Percentiles rank a stretch among this genome's conserved stretches.
These are phyloP conservation scores for Blastomyces silverae DNA, from an alignment of 2,329 filamentous ascomycete genomes.

Conservation along the genomic window DNA sequence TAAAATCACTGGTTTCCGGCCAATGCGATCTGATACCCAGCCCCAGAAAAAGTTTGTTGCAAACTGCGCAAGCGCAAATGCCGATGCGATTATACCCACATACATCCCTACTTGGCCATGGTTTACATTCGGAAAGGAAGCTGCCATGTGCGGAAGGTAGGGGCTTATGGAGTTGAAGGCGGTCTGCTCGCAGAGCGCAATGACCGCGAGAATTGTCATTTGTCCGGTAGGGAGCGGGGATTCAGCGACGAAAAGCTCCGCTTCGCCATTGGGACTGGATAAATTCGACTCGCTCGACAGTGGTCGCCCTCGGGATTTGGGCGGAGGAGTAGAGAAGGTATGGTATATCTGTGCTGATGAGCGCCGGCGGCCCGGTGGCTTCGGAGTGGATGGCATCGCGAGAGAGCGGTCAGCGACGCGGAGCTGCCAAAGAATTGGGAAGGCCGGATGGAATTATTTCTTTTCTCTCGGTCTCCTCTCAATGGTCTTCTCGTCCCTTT, in stretches of 20 bases:
- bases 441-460: background rate
- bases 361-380: constrained; percentile 24
- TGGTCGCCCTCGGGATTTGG: constrained; percentile 42
- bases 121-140: constrained; percentile 73
- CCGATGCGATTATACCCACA: constrained; percentile 80
- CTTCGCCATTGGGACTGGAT: constrained; percentile 30
- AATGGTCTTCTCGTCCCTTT: background rate
- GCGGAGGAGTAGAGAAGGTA: constrained; percentile 44
- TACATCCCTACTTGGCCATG: constrained; percentile 69
- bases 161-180: constrained; percentile 94
- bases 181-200: constrained; percentile 89
- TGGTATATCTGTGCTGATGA: constrained; percentile 44
- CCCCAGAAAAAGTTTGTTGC: constrained; percentile 90
- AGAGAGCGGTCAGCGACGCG: background rate
- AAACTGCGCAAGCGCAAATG: constrained; percentile 88
- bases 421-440: background rate
- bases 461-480: no score
- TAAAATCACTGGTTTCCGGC: constrained; percentile 74
- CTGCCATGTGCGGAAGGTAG: constrained; percentile 89
- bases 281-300: constrained; percentile 39
- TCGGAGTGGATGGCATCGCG: constrained; percentile 8
- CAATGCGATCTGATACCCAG: constrained; percentile 70
- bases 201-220: constrained; percentile 74
- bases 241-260: constrained; percentile 26
- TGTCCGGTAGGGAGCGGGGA: constrained; percentile 78